Evolutionary conservation across 257 asterid genomes (phyloP).

Genomic region (Jacaranda mimosifolia): DNA sequence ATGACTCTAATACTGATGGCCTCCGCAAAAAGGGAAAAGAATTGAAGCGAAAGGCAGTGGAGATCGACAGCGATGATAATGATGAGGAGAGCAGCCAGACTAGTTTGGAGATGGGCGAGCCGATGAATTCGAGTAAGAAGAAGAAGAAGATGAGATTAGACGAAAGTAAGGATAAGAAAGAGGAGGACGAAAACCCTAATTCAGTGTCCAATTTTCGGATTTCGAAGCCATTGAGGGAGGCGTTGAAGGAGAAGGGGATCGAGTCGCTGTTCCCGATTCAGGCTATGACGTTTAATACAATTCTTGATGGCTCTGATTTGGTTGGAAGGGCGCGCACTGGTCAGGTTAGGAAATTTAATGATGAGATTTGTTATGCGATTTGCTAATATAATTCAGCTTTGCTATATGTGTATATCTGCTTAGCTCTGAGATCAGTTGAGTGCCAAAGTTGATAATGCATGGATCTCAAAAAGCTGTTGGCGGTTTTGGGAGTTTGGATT

Average conservation of each 20-base stretch:
- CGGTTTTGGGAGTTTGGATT: not conserved
- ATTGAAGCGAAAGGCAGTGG: constrained; percentile 55
- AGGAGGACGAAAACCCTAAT: constrained; percentile 50
- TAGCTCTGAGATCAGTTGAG: not conserved
- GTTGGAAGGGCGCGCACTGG: constrained; percentile 87
- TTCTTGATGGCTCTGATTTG: constrained; percentile 76
- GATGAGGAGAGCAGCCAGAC: constrained; percentile 54
- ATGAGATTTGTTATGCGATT: not conserved
- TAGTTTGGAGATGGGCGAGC: constrained; percentile 60
- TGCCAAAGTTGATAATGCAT: not conserved
- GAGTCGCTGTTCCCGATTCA: constrained; percentile 73
- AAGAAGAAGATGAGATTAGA: constrained; percentile 48
- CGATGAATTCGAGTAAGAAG: constrained; percentile 46
- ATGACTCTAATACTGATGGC: constrained; percentile 27
- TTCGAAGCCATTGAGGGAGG: constrained; percentile 60
- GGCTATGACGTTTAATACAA: constrained; percentile 67
- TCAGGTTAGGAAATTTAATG: constrained; percentile 49
- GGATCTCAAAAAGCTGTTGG: not conserved
- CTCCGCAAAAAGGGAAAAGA: constrained; percentile 45
- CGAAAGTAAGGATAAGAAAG: constrained; percentile 30
- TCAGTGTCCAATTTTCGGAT: constrained; percentile 64
- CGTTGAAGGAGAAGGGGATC: constrained; percentile 62
- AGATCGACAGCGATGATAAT: constrained; percentile 32
- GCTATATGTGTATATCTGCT: not conserved
- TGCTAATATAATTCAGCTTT: not conserved